These are phyloP conservation scores for Torulaspora gathmanii DNA, from an alignment of 805 yeast species.

Conservation along the genomic window DNA sequence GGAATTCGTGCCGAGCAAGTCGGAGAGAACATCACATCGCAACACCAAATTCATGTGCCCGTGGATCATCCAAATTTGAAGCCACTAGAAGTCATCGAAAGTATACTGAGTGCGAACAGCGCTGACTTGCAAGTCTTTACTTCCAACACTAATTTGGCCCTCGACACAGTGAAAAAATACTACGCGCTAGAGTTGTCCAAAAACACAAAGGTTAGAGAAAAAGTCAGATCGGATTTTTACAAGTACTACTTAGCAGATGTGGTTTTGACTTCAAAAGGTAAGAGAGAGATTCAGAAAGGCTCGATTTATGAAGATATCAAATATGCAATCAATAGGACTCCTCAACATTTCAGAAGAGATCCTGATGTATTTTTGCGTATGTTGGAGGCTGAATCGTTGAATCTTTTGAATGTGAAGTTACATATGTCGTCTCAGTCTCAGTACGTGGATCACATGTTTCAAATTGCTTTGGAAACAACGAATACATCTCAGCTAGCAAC, in stretches of 20 bases:
- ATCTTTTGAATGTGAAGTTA: conserved; percentile 63
- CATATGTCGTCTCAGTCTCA: conserved; percentile 40
- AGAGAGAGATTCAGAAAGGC: conserved; percentile 67
- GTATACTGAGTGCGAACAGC: conserved; percentile 34
- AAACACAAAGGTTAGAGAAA: conserved; percentile 73
- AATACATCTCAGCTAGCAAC: conserved; percentile 70
- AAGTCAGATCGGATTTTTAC: conserved; percentile 58
- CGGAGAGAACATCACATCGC: conserved; percentile 73
- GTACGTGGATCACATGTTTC: conserved; percentile 45
- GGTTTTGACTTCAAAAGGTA: conserved; percentile 78
- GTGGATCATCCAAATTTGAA: conserved; percentile 54
- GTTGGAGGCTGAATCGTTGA: conserved; percentile 84
- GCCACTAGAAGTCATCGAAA: conserved; percentile 58
- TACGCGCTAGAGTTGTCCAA: conserved; percentile 76
- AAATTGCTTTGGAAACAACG: conserved; percentile 62
- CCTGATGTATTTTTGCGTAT: conserved; percentile 86
- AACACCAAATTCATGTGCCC: conserved; percentile 63
- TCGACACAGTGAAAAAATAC: conserved; percentile 67
- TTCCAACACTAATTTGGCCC: conserved; percentile 52
- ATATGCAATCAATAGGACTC: conserved; percentile 77
- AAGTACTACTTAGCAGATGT: conserved; percentile 66
- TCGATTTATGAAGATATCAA: conserved; percentile 86
- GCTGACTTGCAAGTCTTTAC: conserved; percentile 41
- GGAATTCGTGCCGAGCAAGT: conserved; percentile 78
- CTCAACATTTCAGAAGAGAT: conserved; percentile 62